Evolutionary conservation across 345 rosid genomes (phyloP), one percentile per base, ranked within the genome.

Genomic region (Excoecaria agallocha): DNA sequence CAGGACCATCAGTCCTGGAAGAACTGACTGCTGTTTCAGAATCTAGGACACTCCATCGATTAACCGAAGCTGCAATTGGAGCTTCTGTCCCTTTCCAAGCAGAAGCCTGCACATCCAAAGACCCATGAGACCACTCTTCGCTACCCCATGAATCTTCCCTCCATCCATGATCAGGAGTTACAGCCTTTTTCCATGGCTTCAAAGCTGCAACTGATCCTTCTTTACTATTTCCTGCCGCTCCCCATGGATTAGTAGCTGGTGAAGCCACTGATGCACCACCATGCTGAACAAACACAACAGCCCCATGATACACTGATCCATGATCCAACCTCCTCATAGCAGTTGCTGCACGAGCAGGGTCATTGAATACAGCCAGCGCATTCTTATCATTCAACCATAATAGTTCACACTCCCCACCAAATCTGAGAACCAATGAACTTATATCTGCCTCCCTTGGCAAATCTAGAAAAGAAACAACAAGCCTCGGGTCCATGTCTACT

Each of bases 301-400:
- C 98, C 51, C 99, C 99, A 12, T 83, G 73, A 80, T 95, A 95
- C 35, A 79, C 85, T 38, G 98, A 91, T 69, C 90, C 98, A 62
- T 93, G 96, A 68, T 93, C 99, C 83, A 93, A 80, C 80, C 99
- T 91, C 87, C 99, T 90, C 93, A 93, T 84, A 13, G 99, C 99
- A 67, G 99, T 95, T 57, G 97, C 97, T n/a, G 99, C 99, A 68
- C 98, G 87, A 13, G 94, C 91, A 16, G 94, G 98, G 76, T 93
- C 99, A 51, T 80, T 86, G 69, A 94, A 94, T 24, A 93, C 94
- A 1, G 97, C 98, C 81, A 94, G 75, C 25, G 97, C 98, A 71
- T 95, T 93, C 86, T 93, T 93, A 82, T 93, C 98, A 72, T 91
- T 93, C 83, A 94, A 80, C 98, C 97, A 93, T 59, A 94, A 85